These are phyloP conservation scores for Tarenaya hassleriana DNA, from an alignment of 345 rosid species.

Conservation along the genomic window DNA sequence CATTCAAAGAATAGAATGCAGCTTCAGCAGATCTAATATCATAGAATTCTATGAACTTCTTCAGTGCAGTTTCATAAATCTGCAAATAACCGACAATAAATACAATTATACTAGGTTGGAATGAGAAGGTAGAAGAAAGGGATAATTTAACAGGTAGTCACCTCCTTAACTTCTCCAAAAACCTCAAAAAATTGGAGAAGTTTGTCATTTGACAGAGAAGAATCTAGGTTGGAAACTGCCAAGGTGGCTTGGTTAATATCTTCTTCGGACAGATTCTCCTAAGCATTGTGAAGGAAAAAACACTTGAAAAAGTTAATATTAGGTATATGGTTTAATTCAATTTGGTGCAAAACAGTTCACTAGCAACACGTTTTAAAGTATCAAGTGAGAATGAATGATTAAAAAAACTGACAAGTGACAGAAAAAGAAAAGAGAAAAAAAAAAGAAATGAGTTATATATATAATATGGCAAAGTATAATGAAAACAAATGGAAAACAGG, in stretches of 20 bases:
- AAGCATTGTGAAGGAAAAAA: slow-evolving; percentile 14
- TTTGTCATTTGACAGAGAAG: slow-evolving; percentile 48
- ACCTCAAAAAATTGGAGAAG: slow-evolving; percentile 42
- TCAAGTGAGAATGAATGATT: too few species aligned
- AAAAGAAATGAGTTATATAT: too few species aligned
- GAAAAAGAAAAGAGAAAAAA: too few species aligned
- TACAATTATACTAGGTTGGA: not conserved
- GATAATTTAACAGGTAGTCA: slow-evolving; percentile 20
- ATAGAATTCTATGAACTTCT: slow-evolving; percentile 62
- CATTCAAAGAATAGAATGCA: slow-evolving; percentile 54
- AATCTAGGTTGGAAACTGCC: slow-evolving; percentile 49
- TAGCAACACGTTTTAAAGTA: too few species aligned
- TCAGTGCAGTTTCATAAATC: slow-evolving; percentile 49
- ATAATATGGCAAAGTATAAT: too few species aligned
- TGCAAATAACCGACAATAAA: slow-evolving; percentile 26
- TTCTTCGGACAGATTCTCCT: slow-evolving; percentile 50
- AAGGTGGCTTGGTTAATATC: slow-evolving; percentile 53
- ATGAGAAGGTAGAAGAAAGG: slow-evolving; percentile 9
- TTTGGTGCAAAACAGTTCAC: too few species aligned
- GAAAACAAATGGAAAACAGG: too few species aligned
- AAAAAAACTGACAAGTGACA: too few species aligned
- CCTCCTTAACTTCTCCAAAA: slow-evolving; percentile 69
- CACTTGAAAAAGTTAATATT: too few species aligned
- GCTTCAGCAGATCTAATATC: slow-evolving; percentile 75
- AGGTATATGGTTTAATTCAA: too few species aligned